Conservation (phyloP, 768 basidiomycete genomes). For the Krasilnikovozyma curviuscula region DNA sequence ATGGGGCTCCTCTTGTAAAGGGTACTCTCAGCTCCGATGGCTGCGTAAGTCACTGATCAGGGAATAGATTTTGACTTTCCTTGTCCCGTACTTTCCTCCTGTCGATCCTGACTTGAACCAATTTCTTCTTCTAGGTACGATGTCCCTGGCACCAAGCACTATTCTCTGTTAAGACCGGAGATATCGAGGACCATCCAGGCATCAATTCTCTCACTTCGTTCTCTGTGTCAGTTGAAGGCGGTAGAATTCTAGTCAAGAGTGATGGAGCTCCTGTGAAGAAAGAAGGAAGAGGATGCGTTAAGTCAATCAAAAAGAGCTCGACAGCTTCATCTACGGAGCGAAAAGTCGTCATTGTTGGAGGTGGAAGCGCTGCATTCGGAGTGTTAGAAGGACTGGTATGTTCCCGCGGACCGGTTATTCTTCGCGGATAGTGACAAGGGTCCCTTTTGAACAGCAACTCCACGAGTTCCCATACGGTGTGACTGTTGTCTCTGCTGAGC, state of each 20-base stretch:
- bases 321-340: slow-evolving; percentile 37
- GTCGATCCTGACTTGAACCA: neutral
- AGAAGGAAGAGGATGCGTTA: slow-evolving; percentile 28
- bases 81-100: neutral
- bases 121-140: neutral
- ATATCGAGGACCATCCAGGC: slow-evolving; percentile 65
- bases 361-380: slow-evolving; percentile 60
- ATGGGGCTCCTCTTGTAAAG: slow-evolving; percentile 52
- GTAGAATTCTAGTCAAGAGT: too few relatives aligned
- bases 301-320: too few relatives aligned
- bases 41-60: neutral
- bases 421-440: neutral
- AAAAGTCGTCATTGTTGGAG: slow-evolving; percentile 69
- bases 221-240: slow-evolving; percentile 36
- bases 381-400: slow-evolving; percentile 48
- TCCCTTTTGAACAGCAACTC: slow-evolving; percentile 26
- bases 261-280: too few relatives aligned
- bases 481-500: slow-evolving; percentile 59
- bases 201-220: slow-evolving; percentile 61
- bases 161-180: neutral
- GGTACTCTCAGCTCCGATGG: neutral
- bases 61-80: neutral
- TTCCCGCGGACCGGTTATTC: neutral
- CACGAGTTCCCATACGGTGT: slow-evolving; percentile 60
- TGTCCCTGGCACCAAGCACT: slow-evolving; percentile 1